A percentile compares a stretch with the other conserved stretches of the same genome.
Conservation (phyloP, 306 rosid species). For the Rosa rugosa region DNA sequence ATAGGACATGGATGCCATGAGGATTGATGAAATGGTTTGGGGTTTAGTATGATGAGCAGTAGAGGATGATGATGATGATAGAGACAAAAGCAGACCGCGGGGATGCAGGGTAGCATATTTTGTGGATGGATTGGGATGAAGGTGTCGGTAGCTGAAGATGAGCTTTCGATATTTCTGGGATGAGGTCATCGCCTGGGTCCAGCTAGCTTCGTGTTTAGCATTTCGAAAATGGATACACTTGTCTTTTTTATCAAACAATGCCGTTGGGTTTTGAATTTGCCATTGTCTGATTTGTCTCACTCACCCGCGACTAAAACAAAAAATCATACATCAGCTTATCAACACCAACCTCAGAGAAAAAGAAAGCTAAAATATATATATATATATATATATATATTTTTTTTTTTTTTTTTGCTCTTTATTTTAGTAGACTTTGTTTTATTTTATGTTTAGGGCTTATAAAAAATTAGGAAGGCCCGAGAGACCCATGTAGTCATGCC, state of each 20-base stretch:
- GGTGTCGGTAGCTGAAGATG: not conserved
- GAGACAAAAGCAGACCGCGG: not conserved
- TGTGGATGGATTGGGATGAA: not conserved
- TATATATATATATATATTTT: too few relatives aligned
- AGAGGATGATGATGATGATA: not conserved
- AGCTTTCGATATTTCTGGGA: not conserved
- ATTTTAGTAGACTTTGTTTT: too few relatives aligned
- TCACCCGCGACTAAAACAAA: constrained; percentile 1
- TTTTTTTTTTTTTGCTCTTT: too few relatives aligned
- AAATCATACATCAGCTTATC: constrained; percentile 6
- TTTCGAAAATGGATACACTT: not conserved
- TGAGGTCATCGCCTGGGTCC: constrained; percentile 6
- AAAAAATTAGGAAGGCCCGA: too few relatives aligned
- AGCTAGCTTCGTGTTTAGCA: not conserved
- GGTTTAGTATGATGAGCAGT: not conserved
- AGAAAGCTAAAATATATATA: too few relatives aligned
- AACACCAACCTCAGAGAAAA: not conserved
- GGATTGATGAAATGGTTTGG: not conserved
- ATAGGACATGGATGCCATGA: too few relatives aligned
- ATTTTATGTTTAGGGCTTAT: too few relatives aligned
- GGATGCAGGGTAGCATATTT: not conserved
- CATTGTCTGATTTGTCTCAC: not conserved
- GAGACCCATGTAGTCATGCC: too few relatives aligned
- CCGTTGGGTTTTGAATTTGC: constrained; percentile 14
- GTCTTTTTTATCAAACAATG: not conserved